phyloP scores from a whole-genome alignment of 2,329 filamentous ascomycete species.

The Sarocladium kiliense region DNA sequence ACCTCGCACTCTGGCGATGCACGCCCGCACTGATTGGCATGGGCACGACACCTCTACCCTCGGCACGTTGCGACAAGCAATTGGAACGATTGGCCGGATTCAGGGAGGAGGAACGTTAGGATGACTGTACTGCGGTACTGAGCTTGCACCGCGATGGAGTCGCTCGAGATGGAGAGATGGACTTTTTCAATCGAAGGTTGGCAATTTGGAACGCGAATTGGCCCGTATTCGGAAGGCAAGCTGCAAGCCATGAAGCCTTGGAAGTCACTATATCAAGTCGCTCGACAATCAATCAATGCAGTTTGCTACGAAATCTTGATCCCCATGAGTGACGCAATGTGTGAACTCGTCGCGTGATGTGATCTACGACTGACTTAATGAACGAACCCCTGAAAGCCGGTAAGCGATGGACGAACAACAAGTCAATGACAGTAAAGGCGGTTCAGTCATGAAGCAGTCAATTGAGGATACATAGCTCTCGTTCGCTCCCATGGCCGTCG shows the following conservation, averaged over 20 bases:
- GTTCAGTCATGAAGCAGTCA: too few species aligned
- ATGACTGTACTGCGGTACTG: conserved; percentile 2
- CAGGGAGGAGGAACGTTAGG: neutral
- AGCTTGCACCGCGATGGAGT: neutral
- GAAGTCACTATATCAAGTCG: neutral
- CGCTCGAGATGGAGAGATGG: conserved; percentile 8
- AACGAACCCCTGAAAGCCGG: too few species aligned
- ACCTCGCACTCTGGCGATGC: conserved; percentile 5
- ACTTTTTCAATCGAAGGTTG: conserved; percentile 6
- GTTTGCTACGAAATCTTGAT: conserved; percentile 1
- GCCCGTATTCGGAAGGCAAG: neutral
- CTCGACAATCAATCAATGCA: conserved; percentile 9
- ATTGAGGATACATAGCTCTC: too few species aligned
- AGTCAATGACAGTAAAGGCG: too few species aligned
- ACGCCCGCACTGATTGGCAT: neutral
- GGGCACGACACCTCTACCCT: neutral
- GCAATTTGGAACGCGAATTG: neutral
- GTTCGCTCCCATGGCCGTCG: neutral
- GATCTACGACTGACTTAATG: too few species aligned
- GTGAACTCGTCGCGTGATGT: too few species aligned
- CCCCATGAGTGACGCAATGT: neutral
- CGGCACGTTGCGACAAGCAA: neutral
- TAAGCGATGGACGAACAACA: too few species aligned
- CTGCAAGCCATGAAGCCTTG: conserved; percentile 4
- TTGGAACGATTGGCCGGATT: conserved; percentile 2